These are phyloP conservation scores for Suaeda aralocaspica DNA, from an alignment of 148 eudicot genomes.

Conservation along the genomic window DNA sequence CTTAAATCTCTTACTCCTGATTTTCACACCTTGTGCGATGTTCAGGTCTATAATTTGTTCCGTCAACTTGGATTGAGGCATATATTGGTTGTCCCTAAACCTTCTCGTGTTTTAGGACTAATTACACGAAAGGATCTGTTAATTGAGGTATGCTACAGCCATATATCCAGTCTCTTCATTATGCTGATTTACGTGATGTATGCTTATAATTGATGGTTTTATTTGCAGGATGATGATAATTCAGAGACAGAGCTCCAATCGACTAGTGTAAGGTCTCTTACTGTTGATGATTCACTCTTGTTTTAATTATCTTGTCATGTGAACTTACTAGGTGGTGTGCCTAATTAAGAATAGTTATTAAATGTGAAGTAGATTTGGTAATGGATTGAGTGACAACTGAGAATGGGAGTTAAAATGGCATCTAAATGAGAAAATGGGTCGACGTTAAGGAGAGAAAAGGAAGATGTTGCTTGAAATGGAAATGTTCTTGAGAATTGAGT, in stretches of 20 bases:
- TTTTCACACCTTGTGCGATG: background rate
- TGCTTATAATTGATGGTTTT: conserved; percentile 13
- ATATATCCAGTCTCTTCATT: conserved; percentile 10
- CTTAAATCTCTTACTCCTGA: background rate
- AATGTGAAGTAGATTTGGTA: too few species aligned
- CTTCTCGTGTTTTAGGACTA: conserved; percentile 87
- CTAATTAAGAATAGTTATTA: too few species aligned
- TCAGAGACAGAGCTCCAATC: conserved; percentile 75
- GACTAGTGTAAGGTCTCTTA: conserved; percentile 98
- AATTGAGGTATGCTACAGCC: conserved; percentile 57
- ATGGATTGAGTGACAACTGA: too few species aligned
- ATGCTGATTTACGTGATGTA: conserved; percentile 10
- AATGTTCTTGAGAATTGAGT: too few species aligned
- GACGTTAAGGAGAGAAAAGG: too few species aligned
- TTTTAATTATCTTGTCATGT: background rate
- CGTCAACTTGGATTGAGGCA: conserved; percentile 91
- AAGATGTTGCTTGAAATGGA: too few species aligned
- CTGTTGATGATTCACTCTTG: conserved; percentile 38
- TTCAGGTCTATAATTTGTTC: conserved; percentile 91
- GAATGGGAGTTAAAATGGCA: too few species aligned
- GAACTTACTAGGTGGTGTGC: background rate
- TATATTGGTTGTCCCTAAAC: conserved; percentile 85
- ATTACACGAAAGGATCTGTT: conserved; percentile 89
- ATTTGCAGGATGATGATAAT: conserved; percentile 67
- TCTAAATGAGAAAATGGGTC: too few species aligned